A percentile compares a stretch with the other conserved stretches of the same genome.
phyloP scores from a whole-genome alignment of 2,329 filamentous ascomycete genomes.

The Lomentospora prolificans region DNA sequence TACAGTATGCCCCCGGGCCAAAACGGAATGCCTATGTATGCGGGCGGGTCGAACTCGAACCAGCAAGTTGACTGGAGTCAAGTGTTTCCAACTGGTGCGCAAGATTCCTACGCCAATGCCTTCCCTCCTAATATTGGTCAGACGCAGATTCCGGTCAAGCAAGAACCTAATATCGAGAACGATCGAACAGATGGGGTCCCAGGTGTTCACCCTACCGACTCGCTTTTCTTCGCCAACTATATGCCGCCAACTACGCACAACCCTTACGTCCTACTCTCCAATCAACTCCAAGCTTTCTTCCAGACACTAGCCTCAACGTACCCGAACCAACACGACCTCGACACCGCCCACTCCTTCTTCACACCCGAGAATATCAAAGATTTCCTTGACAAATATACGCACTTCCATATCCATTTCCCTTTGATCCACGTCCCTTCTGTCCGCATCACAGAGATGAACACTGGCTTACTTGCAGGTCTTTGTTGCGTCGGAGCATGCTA shows the following conservation, averaged over 20 bases:
- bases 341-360: conserved; percentile 41
- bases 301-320: conserved; percentile 39
- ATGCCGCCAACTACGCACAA: conserved; percentile 36
- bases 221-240: conserved; percentile 39
- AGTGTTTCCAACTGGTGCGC: conserved; percentile 67
- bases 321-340: conserved; percentile 43
- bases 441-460: conserved; percentile 54
- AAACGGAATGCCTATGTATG: conserved; percentile 56
- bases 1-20: conserved; percentile 55
- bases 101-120: conserved; percentile 53
- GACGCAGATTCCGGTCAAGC: conserved; percentile 60
- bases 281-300: conserved; percentile 47
- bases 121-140: conserved; percentile 58
- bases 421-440: conserved; percentile 65
- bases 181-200: conserved; percentile 36
- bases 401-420: conserved; percentile 66
- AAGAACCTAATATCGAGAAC: conserved; percentile 48
- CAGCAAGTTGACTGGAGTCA: conserved; percentile 66
- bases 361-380: conserved; percentile 59
- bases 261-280: conserved; percentile 43
- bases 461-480: conserved; percentile 58
- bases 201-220: conserved; percentile 32
- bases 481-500: conserved; percentile 68
- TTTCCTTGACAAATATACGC: conserved; percentile 61
- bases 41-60: conserved; percentile 47